phyloP scores from a whole-genome alignment of 164 flowering plant genomes.

The Hamamelis virginiana region DNA sequence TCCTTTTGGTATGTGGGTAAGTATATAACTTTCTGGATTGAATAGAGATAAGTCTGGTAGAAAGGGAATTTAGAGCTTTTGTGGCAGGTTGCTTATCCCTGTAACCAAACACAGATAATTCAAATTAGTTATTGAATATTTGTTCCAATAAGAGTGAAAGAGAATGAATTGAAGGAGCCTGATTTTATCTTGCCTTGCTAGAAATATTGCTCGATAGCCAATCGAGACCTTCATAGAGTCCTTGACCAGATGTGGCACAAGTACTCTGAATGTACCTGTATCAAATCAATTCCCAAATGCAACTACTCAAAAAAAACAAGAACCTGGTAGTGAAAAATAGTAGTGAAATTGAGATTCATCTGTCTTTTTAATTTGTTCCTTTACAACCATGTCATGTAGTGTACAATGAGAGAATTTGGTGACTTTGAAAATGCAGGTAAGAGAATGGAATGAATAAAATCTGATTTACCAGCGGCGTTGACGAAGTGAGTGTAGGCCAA shows the following conservation, averaged over 20 bases:
- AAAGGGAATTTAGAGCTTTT: background rate
- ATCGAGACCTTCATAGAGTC: conserved; percentile 51
- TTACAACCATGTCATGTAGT: no score
- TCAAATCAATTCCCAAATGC: background rate
- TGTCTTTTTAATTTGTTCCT: no score
- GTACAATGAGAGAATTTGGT: no score
- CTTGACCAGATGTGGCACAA: conserved; percentile 44
- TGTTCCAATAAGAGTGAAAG: no score
- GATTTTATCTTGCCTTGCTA: conserved; percentile 29
- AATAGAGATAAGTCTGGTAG: background rate
- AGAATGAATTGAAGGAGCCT: background rate
- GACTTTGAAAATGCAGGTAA: no score
- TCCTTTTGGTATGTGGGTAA: background rate
- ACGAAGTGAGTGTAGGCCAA: conserved; percentile 44
- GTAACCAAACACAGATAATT: background rate
- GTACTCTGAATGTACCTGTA: conserved; percentile 47
- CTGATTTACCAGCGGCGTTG: conserved; percentile 38
- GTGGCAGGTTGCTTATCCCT: background rate
- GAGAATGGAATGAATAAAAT: conserved; percentile 4
- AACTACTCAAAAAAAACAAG: background rate
- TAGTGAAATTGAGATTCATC: background rate
- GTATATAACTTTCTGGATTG: background rate
- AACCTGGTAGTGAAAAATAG: background rate
- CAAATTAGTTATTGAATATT: background rate
- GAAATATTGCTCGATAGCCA: conserved; percentile 48